phyloP scores from a whole-genome alignment of 2,329 filamentous ascomycete genomes.

The Bipolaris cookei region DNA sequence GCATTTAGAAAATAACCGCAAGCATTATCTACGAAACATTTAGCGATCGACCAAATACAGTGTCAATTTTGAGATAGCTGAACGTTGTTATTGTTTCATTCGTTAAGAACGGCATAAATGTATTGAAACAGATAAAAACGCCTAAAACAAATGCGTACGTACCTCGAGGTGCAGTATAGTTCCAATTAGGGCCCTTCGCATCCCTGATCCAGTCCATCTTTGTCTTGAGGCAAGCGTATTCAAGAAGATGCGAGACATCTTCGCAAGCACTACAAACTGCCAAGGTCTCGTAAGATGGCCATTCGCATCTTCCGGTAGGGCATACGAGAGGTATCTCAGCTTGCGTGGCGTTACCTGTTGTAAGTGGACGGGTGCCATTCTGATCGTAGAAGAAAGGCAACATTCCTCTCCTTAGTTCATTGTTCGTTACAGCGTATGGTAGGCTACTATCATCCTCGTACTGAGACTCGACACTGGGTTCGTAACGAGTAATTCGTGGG shows the following conservation, averaged over 20 bases:
- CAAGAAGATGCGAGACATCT: slow-evolving; percentile 25
- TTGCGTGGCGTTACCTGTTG: slow-evolving; percentile 23
- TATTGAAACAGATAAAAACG: too few relatives aligned
- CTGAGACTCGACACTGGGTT: neutral
- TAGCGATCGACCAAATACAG: neutral
- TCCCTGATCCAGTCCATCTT: slow-evolving; percentile 27
- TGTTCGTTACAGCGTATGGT: neutral
- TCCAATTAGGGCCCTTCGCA: slow-evolving; percentile 3
- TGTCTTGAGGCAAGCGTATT: slow-evolving; percentile 21
- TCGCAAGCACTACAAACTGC: slow-evolving; percentile 33
- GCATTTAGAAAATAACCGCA: slow-evolving; percentile 39
- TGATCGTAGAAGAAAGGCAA: slow-evolving; percentile 24
- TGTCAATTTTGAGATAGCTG: too few relatives aligned
- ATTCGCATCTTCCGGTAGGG: slow-evolving; percentile 34
- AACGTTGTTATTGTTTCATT: too few relatives aligned
- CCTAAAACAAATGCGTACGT: neutral
- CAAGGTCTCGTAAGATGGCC: slow-evolving; percentile 28
- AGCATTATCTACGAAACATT: slow-evolving; percentile 9
- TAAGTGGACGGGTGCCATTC: slow-evolving; percentile 24
- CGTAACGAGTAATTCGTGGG: slow-evolving; percentile 15
- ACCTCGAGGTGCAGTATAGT: slow-evolving; percentile 12
- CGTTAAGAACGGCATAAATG: too few relatives aligned
- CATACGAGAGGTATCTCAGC: slow-evolving; percentile 35
- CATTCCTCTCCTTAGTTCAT: neutral
- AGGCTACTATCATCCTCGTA: neutral